These are phyloP conservation scores for Aspergillus sparsus DNA, from an alignment of 495 filamentous ascomycete genomes.

Conservation along the genomic window DNA sequence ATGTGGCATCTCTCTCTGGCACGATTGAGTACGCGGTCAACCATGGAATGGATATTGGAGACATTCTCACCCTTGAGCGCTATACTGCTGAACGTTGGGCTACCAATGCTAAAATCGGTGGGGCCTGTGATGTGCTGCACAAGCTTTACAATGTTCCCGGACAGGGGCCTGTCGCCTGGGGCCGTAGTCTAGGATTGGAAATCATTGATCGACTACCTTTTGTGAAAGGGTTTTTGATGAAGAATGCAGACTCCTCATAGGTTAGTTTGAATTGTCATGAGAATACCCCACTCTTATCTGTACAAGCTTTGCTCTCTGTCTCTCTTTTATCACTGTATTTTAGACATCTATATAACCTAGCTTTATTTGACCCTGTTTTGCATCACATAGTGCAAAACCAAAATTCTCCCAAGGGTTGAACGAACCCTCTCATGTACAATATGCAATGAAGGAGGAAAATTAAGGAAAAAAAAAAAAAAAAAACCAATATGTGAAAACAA, in stretches of 20 bases:
- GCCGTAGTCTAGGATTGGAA: slow-evolving; percentile 74
- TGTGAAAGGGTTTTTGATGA: slow-evolving; percentile 87
- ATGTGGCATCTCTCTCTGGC: slow-evolving; percentile 72
- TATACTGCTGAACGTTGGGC: slow-evolving; percentile 80
- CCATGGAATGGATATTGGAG: slow-evolving; percentile 84
- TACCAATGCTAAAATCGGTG: slow-evolving; percentile 81
- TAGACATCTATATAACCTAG: too few relatives aligned
- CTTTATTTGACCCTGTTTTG: too few relatives aligned
- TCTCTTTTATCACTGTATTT: neutral
- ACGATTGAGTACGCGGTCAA: slow-evolving; percentile 74
- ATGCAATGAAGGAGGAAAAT: too few relatives aligned
- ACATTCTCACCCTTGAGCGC: slow-evolving; percentile 68
- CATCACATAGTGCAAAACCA: too few relatives aligned
- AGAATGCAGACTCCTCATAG: slow-evolving; percentile 68
- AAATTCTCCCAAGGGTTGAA: too few relatives aligned
- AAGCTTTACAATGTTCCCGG: slow-evolving; percentile 78
- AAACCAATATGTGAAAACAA: too few relatives aligned
- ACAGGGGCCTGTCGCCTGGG: slow-evolving; percentile 71
- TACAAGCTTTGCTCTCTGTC: neutral
- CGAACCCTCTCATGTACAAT: too few relatives aligned
- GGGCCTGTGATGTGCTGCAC: slow-evolving; percentile 89
- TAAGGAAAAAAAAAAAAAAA: too few relatives aligned
- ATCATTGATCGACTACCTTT: slow-evolving; percentile 74
- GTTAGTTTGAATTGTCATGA: neutral
- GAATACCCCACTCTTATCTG: neutral